Evolutionary conservation across 2,329 filamentous ascomycete genomes (phyloP).

Genomic region (Allantophomopsis cytisporea): DNA sequence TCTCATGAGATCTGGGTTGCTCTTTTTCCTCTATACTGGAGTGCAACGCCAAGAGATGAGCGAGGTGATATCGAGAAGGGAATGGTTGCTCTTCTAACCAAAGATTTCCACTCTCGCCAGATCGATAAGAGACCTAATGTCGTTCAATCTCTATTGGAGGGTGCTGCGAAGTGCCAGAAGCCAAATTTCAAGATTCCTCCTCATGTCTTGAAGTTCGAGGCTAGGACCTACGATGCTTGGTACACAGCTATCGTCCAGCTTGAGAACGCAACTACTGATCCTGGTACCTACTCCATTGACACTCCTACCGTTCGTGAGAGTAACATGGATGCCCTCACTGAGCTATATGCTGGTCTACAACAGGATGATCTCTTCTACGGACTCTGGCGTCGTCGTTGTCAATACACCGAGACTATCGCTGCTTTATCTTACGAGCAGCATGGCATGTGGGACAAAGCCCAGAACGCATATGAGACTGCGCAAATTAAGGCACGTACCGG

Average conservation of each 20-base stretch:
- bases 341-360: slow-evolving; percentile 78
- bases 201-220: slow-evolving; percentile 90
- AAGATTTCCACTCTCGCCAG: slow-evolving; percentile 90
- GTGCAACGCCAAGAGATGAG: slow-evolving; percentile 75
- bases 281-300: slow-evolving; percentile 49
- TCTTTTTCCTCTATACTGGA: slow-evolving; percentile 90
- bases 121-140: slow-evolving; percentile 94
- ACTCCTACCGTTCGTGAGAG: slow-evolving; percentile 79
- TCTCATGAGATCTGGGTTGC: slow-evolving; percentile 84
- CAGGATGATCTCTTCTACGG: slow-evolving; percentile 98
- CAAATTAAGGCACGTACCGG: slow-evolving; percentile 96
- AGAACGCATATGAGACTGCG: slow-evolving; percentile 89
- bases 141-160: slow-evolving; percentile 81
- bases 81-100: slow-evolving; percentile 79
- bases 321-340: slow-evolving; percentile 89
- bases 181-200: slow-evolving; percentile 88
- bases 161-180: slow-evolving; percentile 61
- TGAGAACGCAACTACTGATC: slow-evolving; percentile 76
- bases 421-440: slow-evolving; percentile 97
- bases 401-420: slow-evolving; percentile 95
- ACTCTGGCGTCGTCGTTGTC: slow-evolving; percentile 86
- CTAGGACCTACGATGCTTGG: slow-evolving; percentile 91
- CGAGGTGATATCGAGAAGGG: slow-evolving; percentile 82
- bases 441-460: slow-evolving; percentile 98
- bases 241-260: slow-evolving; percentile 87